Evolutionary conservation across 2,329 filamentous ascomycete species (phyloP).

Genomic region (Juglanconis oblonga): DNA sequence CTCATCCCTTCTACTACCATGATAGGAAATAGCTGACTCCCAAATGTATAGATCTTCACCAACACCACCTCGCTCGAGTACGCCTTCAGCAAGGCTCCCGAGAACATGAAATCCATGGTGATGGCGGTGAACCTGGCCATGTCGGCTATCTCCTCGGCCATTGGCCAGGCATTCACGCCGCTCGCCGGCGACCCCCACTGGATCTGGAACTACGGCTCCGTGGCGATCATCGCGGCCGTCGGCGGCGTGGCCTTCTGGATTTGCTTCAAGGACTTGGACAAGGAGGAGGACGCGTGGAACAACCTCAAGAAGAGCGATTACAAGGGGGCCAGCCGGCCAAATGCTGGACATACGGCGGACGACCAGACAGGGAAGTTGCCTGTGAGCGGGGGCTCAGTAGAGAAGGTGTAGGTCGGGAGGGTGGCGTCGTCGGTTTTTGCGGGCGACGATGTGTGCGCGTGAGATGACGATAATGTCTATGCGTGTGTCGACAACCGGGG

Average conservation of each 20-base stretch:
- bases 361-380: not conserved
- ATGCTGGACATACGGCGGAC: conserved; percentile 17
- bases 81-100: conserved; percentile 73
- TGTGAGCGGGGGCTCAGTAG: not conserved
- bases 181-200: conserved; percentile 63
- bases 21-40: too few relatives aligned
- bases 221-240: conserved; percentile 60
- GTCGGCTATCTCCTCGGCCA: conserved; percentile 65
- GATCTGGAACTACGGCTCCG: conserved; percentile 68
- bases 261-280: conserved; percentile 63
- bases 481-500: too few relatives aligned
- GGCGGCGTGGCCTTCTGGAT: conserved; percentile 68
- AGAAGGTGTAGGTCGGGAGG: not conserved
- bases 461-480: not conserved
- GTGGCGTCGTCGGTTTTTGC: too few relatives aligned
- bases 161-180: conserved; percentile 66
- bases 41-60: conserved; percentile 38
- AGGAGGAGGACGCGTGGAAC: conserved; percentile 67
- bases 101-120: conserved; percentile 79
- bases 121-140: conserved; percentile 68
- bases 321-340: conserved; percentile 38
- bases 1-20: too few relatives aligned
- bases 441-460: too few relatives aligned
- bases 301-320: conserved; percentile 48
- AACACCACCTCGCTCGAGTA: conserved; percentile 67